phyloP scores from a whole-genome alignment of 805 yeast genomes.

The Metschnikowia santaceciliae region DNA sequence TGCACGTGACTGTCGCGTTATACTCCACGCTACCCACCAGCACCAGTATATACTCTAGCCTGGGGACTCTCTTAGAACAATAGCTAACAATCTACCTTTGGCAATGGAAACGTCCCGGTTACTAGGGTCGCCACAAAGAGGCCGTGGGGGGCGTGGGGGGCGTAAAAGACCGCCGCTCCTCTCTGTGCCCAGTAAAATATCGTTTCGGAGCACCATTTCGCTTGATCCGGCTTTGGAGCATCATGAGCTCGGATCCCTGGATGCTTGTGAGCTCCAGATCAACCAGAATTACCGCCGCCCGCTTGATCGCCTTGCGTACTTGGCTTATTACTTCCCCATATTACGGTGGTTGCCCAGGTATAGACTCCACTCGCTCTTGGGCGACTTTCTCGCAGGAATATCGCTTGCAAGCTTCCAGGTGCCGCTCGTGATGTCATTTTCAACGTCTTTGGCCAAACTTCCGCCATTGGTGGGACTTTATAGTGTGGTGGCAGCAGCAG shows the following conservation, averaged over 20 bases:
- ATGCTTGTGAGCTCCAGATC: constrained; percentile 4
- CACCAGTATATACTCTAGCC: too few relatives aligned
- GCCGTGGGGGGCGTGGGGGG: neutral
- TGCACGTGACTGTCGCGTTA: too few relatives aligned
- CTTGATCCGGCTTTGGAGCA: constrained; percentile 18
- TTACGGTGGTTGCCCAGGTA: constrained; percentile 31
- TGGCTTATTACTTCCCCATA: constrained; percentile 31
- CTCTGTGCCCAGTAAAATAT: constrained; percentile 26
- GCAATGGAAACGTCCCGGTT: neutral
- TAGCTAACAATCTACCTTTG: neutral
- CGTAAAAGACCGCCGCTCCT: constrained; percentile 24
- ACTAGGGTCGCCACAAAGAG: neutral
- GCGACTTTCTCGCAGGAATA: constrained; percentile 32
- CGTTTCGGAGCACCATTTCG: constrained; percentile 18
- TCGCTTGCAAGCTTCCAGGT: constrained; percentile 33
- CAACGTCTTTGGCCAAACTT: constrained; percentile 78
- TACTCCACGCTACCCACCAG: neutral
- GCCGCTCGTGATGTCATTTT: constrained; percentile 63
- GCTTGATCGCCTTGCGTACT: constrained; percentile 24
- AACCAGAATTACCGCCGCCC: constrained; percentile 6
- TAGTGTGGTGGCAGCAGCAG: constrained; percentile 73
- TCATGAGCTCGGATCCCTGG: constrained; percentile 1
- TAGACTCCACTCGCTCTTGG: constrained; percentile 15
- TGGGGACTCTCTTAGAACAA: too few relatives aligned
- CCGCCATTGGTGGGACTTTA: constrained; percentile 78